phyloP scores from a whole-genome alignment of 352 stramenopile species.

The Pythium vanterpoolii region DNA sequence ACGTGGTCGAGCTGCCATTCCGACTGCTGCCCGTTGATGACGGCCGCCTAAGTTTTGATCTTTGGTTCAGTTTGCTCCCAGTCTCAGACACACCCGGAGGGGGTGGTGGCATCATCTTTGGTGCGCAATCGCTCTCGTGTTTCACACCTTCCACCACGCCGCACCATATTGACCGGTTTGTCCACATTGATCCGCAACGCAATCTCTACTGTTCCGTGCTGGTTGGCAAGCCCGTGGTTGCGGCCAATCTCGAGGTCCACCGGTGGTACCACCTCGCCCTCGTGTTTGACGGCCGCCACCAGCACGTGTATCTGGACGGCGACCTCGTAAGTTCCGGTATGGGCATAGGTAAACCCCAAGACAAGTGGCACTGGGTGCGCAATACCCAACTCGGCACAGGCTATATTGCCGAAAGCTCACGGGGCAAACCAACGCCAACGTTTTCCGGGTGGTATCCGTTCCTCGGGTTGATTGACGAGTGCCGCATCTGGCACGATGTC shows the following conservation, averaged over 20 bases:
- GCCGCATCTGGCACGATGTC: slow-evolving; percentile 7
- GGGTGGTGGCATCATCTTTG: slow-evolving; percentile 10
- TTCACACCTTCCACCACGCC: not conserved
- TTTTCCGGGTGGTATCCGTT: slow-evolving; percentile 12
- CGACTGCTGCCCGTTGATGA: slow-evolving; percentile 4
- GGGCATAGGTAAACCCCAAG: not conserved
- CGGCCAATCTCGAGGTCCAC: not conserved
- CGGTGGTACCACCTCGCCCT: slow-evolving; percentile 16
- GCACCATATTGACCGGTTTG: slow-evolving; percentile 2
- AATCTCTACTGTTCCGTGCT: slow-evolving; percentile 20
- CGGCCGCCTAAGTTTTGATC: slow-evolving; percentile 14
- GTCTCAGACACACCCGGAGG: not conserved
- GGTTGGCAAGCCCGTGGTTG: slow-evolving; percentile 5
- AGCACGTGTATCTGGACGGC: slow-evolving; percentile 14
- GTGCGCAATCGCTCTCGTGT: slow-evolving; percentile 6
- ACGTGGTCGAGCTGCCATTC: slow-evolving; percentile 8
- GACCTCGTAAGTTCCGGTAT: not conserved
- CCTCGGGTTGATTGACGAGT: slow-evolving; percentile 11
- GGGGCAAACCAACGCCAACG: not conserved
- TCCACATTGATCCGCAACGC: slow-evolving; percentile 8
- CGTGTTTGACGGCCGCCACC: slow-evolving; percentile 1
- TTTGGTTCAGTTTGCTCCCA: slow-evolving; percentile 16
- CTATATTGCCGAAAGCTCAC: not conserved
- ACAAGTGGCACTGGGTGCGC: slow-evolving; percentile 14
- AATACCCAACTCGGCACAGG: slow-evolving; percentile 7